Evolutionary conservation across 176 grass and related monocot genomes (phyloP), one percentile per base, ranked within the genome.

Genomic region (Avena atlantica): DNA sequence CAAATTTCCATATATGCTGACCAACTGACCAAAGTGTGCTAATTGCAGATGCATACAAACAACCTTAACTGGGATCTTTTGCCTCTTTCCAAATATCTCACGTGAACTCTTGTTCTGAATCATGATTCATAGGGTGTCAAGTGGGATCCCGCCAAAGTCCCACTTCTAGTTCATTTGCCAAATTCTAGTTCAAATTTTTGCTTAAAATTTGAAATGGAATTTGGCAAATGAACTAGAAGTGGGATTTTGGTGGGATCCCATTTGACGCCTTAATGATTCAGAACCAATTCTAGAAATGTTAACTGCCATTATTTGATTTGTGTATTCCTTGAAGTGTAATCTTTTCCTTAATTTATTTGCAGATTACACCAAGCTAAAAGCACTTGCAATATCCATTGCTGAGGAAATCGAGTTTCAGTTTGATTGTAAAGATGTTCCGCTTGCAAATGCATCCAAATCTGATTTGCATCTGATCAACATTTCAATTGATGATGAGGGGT

Each of bases 351-450:
- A 2, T 23, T 58, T 60, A 44, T 80, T 70, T 93, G 75, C 83
- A 99, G 97, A 99, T 84, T 99, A 96, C 85, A 86, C 90, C 74
- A 94, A 91, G 81, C 66, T 99, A 89, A 99, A 99, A 88, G 97
- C 97, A 9, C 87, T 99, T 55, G 94, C 97, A 52, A 94, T 99
- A 96, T 99, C 92, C 47, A 86, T 99, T 81, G 97, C 97, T 51
- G 97, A 99, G 87, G 97, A 99, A 90, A 94, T 93, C 11, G 87
- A 89, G 63, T 89, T 91, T 45, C 83, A 85, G 44, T 91, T 94
- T 69, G 88, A 93, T 29, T 96, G 83, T 90, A 87, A 89, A 80
- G 97, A 99, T 79, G 72, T 92, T 80, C 86, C 92, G 79, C 78
- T 96, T 77, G 87, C 75, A 71, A 99, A 91, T 93, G 93, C 94